These are phyloP conservation scores for Penicillium sp. DNA, from an alignment of 2,329 filamentous ascomycete species.

Conservation along the genomic window DNA sequence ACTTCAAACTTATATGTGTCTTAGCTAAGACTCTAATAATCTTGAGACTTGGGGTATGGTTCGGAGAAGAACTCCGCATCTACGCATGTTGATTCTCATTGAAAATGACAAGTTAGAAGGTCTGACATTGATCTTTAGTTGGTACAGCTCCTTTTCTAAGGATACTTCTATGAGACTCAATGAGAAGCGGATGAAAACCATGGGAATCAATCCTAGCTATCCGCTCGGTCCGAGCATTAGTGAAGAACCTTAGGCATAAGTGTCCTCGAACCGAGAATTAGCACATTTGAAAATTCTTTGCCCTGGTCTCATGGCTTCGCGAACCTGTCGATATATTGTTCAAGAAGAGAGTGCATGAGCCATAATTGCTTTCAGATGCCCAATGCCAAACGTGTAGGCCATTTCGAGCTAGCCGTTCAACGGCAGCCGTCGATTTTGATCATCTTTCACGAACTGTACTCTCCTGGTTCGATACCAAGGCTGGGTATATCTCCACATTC, in stretches of 20 bases:
- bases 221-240: conserved; percentile 13
- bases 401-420: neutral
- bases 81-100: neutral
- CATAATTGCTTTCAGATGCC: neutral
- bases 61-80: neutral
- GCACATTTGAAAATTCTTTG: neutral
- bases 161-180: conserved; percentile 8
- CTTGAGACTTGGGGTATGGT: neutral
- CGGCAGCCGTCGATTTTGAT: neutral
- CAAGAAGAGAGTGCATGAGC: neutral
- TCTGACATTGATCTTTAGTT: neutral
- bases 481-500: conserved; percentile 20
- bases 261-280: neutral
- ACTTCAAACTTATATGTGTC: too few species aligned
- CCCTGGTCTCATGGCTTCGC: neutral
- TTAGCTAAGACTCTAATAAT: too few species aligned
- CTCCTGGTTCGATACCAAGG: neutral
- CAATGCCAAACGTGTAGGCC: neutral
- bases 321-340: neutral
- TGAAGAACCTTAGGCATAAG: neutral
- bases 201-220: conserved; percentile 3
- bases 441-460: neutral
- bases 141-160: neutral
- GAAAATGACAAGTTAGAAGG: neutral
- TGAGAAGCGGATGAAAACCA: conserved; percentile 3